phyloP scores from a whole-genome alignment of 2,329 filamentous ascomycete species.

The Clonostachys rosea region DNA sequence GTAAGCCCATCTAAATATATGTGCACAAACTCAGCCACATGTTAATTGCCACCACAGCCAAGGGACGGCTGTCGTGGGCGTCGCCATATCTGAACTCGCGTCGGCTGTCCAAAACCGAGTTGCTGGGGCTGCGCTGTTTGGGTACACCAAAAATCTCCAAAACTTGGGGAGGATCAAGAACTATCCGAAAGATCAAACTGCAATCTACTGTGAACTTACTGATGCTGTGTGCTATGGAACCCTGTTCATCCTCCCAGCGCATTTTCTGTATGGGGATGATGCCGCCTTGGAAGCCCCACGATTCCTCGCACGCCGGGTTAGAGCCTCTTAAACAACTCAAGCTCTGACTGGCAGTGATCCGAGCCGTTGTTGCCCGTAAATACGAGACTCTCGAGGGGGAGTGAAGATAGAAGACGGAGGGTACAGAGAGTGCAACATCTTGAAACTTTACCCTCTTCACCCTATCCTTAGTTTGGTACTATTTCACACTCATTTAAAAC shows the following conservation, averaged over 20 bases:
- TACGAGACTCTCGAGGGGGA: no score
- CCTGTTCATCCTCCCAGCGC: constrained; percentile 24
- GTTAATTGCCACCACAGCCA: constrained; percentile 15
- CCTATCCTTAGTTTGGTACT: no score
- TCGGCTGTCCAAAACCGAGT: constrained; percentile 22
- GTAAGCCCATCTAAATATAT: constrained; percentile 3
- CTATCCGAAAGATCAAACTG: constrained; percentile 23
- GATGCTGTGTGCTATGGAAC: constrained; percentile 30
- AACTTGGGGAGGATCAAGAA: constrained; percentile 29
- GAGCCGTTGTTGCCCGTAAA: no score
- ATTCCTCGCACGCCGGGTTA: constrained; percentile 12
- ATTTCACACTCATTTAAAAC: no score
- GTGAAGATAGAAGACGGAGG: no score
- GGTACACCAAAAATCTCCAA: constrained; percentile 37
- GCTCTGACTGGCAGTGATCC: no score
- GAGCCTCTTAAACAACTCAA: constrained; percentile 12
- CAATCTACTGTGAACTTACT: constrained; percentile 27
- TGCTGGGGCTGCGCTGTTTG: constrained; percentile 28
- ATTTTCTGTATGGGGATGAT: constrained; percentile 19
- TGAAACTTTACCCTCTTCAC: no score
- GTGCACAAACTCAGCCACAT: not conserved
- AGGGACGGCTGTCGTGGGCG: constrained; percentile 36
- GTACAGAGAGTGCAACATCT: no score
- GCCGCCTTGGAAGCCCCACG: constrained; percentile 11
- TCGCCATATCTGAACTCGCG: constrained; percentile 26